Conservation (phyloP, 352 stramenopile genomes). For the Thalassiosira gravida region DNA sequence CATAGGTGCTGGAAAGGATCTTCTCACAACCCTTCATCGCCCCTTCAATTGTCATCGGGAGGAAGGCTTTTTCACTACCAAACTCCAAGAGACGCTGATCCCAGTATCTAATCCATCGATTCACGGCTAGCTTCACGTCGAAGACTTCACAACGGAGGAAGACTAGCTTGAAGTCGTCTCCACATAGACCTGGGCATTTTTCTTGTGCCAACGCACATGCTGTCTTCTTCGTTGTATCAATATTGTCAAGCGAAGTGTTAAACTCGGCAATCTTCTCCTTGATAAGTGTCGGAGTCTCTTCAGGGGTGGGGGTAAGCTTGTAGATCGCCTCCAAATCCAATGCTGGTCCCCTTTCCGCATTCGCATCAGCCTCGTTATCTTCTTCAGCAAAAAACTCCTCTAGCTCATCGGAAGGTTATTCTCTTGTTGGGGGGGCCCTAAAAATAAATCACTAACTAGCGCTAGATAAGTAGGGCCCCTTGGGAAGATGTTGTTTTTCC, state of each 20-base stretch:
- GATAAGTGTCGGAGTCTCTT: not conserved
- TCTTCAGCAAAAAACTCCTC: too few relatives aligned
- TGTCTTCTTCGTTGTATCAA: slow-evolving; percentile 2
- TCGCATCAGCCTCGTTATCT: too few relatives aligned
- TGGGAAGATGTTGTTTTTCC: too few relatives aligned
- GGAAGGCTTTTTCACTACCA: slow-evolving; percentile 12
- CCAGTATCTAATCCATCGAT: slow-evolving; percentile 1
- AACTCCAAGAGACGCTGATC: not conserved
- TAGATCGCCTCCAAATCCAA: too few relatives aligned
- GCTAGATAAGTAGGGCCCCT: too few relatives aligned
- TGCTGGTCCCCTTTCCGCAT: too few relatives aligned
- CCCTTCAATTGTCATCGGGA: slow-evolving; percentile 18
- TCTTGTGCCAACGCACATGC: not conserved
- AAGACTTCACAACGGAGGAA: slow-evolving; percentile 18
- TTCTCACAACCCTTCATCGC: slow-evolving; percentile 22
- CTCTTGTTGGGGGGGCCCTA: too few relatives aligned
- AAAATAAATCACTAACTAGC: too few relatives aligned
- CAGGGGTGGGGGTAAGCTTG: slow-evolving; percentile 2
- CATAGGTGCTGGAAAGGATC: slow-evolving; percentile 12
- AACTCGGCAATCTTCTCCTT: slow-evolving; percentile 10
- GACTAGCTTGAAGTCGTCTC: not conserved
- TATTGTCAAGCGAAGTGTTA: not conserved
- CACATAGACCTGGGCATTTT: not conserved
- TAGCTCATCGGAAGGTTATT: too few relatives aligned
- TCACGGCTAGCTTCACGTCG: not conserved